Base-by-base conservation (phyloP, 2,329 filamentous ascomycete species). In the Phyllosticta citrichinensis region DNA sequence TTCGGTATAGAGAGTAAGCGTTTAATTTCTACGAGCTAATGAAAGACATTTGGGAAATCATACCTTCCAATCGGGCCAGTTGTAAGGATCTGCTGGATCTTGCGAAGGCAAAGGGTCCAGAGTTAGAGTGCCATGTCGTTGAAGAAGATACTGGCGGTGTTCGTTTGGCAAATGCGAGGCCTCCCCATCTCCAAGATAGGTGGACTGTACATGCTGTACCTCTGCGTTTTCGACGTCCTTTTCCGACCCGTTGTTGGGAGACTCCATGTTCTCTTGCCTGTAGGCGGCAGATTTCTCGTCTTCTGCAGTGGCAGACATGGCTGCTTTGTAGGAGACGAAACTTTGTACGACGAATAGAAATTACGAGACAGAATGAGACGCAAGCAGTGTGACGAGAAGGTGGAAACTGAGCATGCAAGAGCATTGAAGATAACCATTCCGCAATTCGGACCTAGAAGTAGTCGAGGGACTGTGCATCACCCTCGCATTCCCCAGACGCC, bases 31-130 rank as follows among this genome's bases (percentile, higher is more conserved):
- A 50, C 25, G 25, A 27, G n/a, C 35, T 11, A 25, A 17, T 50
- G 40, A 17, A 25, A 6, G 27, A 47, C 19, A 50, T 57, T 14
- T 8, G 33, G 22, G 10, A 3, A 4, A 25, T 61, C 63, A 62
- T 65, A 77, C 77, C 72, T 80, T 81, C 76, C 79, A 80, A 25
- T 65, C 67, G 2, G 80, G 75, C 80, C 80, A 83, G 63, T 84
- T 83, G 67, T 81, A 82, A 0, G 81, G 81, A 66, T 83, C 81
- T 2, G 77, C 78, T 60, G 77, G 75, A 40, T 75, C 75, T 65
- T 75, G 75, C 33, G 74, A 74, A 1, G 81, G 81, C 14, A 83
- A 68, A 1, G 81, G 81, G 55, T 82, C 79, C 3, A 83, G 75
- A 20, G 82, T 76, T 24, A 82, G 66, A 0, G 79, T 83, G 56